Evolutionary conservation across 2,329 filamentous ascomycete species (phyloP), one percentile per base, ranked within the genome.

Genomic region (Cryphonectria nitschkei): DNA sequence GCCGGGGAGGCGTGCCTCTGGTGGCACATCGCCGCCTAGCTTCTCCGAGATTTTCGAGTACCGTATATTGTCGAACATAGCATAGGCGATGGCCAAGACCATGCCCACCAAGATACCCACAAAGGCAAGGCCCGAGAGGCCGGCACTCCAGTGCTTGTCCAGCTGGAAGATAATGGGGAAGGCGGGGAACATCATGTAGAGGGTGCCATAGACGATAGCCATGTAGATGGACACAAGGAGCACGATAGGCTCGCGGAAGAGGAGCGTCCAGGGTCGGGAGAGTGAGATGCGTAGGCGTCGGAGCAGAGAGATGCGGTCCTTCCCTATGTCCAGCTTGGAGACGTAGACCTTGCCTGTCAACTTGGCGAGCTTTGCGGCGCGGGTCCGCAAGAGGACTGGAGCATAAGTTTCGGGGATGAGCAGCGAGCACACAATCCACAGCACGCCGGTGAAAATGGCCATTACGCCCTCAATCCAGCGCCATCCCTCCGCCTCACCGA

Each of bases 101-200:
- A 93, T 91, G 68, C 92, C 92, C 39, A 92, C 86, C 11, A 88
- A 86, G 11, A 93, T 87, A 56, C 92, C 91, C 34, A 93, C 78
- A 79, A 93, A 93, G 0, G 92, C 84, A 0, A 92, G 83, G 29
- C 90, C 89, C 52, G 88, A 86, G 43, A 90, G 82, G 46, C 88
- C 88, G 41, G 84, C 77, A 19, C 82, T 84, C 88, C 89, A 92
- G 60, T 87, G 87, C 65, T 89, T 86, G 54, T 82, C 75, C 72
- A 85, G 75, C 75, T 90, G 85, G 79, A 90, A 93, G 43, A 93
- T 90, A 75, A 93, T 89, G 5, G 88, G 87, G 78, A 89, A 89
- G 16, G 88, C 87, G 26, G 85, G 84, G 74, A 90, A 89, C 76
- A 89, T 83, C 72, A 73, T 73, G 32, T 73, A 73, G n/a, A 73